These are phyloP conservation scores for Wickerhamiella alocasiicola DNA, from an alignment of 805 yeast genomes.

Conservation along the genomic window DNA sequence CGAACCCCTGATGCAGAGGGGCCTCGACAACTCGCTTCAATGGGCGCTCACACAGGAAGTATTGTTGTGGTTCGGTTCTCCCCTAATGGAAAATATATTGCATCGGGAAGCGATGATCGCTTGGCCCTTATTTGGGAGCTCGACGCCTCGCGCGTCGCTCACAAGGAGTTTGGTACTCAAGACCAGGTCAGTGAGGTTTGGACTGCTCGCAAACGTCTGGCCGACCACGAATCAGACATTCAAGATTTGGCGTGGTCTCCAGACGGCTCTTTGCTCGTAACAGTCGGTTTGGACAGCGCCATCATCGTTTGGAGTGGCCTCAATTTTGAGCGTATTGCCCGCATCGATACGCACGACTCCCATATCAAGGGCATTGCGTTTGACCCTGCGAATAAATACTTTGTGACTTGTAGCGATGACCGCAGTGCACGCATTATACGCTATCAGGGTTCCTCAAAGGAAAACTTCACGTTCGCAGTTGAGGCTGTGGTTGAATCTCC, in stretches of 20 bases:
- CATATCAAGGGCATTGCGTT: conserved; percentile 94
- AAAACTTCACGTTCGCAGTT: conserved; percentile 69
- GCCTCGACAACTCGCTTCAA: conserved; percentile 56
- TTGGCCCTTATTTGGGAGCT: conserved; percentile 86
- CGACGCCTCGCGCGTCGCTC: conserved; percentile 52
- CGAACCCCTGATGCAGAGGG: conserved; percentile 36
- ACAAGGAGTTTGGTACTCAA: conserved; percentile 50
- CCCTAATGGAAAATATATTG: conserved; percentile 81
- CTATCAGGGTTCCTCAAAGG: conserved; percentile 59
- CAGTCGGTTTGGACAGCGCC: conserved; percentile 89
- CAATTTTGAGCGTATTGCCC: conserved; percentile 77
- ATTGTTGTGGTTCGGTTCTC: conserved; percentile 89
- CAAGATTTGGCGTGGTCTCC: conserved; percentile 99
- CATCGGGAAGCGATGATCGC: conserved; percentile 92
- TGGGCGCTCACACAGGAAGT: conserved; percentile 94
- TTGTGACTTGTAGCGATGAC: conserved; percentile 95
- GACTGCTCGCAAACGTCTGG: conserved; percentile 84
- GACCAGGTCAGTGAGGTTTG: conserved; percentile 77
- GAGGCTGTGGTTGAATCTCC: conserved; percentile 79
- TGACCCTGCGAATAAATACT: conserved; percentile 96
- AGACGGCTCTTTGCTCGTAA: conserved; percentile 76
- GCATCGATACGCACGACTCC: conserved; percentile 87
- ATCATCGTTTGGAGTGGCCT: conserved; percentile 88
- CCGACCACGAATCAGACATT: conserved; percentile 95
- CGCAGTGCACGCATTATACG: conserved; percentile 79